Base-by-base conservation (phyloP, 2,329 filamentous ascomycete genomes). In the Ceratocystis ficicola region DNA sequence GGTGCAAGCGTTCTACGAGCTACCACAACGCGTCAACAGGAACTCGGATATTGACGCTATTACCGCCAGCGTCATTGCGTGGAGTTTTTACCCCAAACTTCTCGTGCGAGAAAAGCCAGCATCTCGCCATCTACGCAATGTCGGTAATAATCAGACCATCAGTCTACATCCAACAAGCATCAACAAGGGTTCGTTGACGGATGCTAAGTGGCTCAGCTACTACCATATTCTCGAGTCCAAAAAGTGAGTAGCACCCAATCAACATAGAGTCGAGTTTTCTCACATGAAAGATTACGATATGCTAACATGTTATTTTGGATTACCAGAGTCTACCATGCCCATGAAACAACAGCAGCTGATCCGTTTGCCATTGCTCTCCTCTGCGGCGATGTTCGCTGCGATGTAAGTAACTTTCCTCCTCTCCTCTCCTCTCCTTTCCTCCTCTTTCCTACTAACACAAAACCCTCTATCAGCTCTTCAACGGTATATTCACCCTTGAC, bases 181-280 rank as follows among this genome's bases (percentile, higher is more conserved):
- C 70, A 97, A 97, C 74, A 91, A 91, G 72, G 82, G 80, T 6
- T 79, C 79, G 68, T 77, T 80, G 60, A 67, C 60, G 15, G 83
- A 85, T 50, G 77, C 91, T 48, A 87, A 86, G 72, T 97, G 90
- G 85, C 78, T 99, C 57, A 94, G 89, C 0, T 99, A 96, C 74
- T 97, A 97, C 76, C 89, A 95, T 74, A 96, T 97, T 69, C 95
- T 97, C 90, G 92, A 96, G 74, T 88, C 88, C 2, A 91, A 87
- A 79, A 77, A 89, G 86, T 81, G 82, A 81, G 78, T 79, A 61
- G 2, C 46, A 36, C 44, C 17, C 22, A 28, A 15, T 5, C 46
- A 63, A 44, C 44, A 25, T 30, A 5, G 17, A 7, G 17, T 41
- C 22, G 30, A 7, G n/a, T 52, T 20, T 30, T 5, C 12, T 30